Evolutionary conservation across 2,329 filamentous ascomycete species (phyloP), one percentile per base, ranked within the genome.

Genomic region (Penicillium expansum): DNA sequence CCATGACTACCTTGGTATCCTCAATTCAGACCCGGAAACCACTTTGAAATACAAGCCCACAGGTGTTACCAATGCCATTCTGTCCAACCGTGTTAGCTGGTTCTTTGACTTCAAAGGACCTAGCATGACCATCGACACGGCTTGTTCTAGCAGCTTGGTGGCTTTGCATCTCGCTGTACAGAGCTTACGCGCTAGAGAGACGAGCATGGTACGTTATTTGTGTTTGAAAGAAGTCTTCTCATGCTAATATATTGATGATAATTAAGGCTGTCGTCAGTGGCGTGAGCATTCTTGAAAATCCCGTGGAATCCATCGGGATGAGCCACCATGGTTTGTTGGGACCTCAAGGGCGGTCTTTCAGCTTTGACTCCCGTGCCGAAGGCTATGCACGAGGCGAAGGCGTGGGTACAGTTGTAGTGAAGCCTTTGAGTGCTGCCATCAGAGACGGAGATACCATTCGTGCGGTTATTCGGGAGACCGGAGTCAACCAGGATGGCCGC

Each of bases 41-140:
- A 33, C 52, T 4, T 48, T 65, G 4, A 69, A 67, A 27, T 62
- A 68, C 32, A 66, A 63, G 29, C 60, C 64, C 9, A 67, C 62
- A 1, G 65, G 65, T 9, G 51, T 56, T 1, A 62, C 57, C 1
- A 63, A 62, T 44, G 60, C 67, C 1, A 60, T 66, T 10, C 39
- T 67, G 8, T 64, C 65, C 0, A 65, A 66, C 35, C 48, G 68
- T 20, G 53, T 68, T 5, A 66, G 63, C 47, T 67, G 63, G 63
- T 67, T 66, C 48, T 68, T 63, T 48, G 65, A 68, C 45, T 64
- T 69, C 16, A 61, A 62, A 32, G 66, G 62, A 20, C 64, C 67
- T 11, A 74, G 72, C 41, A 64, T 72, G 62, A 69, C 67, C 0
- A 63, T 77, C 7, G 69, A 73, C n/a, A 79, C 77, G 0, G 77